Base-by-base conservation (phyloP, 106 monocot species). In the Vanilla planifolia region DNA sequence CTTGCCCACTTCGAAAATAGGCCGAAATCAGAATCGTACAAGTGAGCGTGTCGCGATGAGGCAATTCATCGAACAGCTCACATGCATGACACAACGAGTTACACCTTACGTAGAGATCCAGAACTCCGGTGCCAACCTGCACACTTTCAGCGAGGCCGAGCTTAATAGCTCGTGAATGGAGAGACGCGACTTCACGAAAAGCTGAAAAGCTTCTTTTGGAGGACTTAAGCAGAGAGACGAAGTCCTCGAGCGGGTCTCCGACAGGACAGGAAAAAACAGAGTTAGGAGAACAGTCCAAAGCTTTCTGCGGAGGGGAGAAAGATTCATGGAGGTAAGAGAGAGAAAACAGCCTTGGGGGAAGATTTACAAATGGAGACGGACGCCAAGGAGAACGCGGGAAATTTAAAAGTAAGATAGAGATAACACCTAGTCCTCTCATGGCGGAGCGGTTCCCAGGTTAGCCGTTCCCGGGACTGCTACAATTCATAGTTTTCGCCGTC, bases 1-100 rank as follows among this genome's bases (percentile, higher is more conserved):
- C 30, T 15, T 16, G 22, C 3, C 67, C 68, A 0, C 6, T 39
- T 0, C 79, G 44, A n/a, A 80, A 69, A 27, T 64, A 84, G 7
- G 70, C 78, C 4, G 88, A 70, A 16, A 92, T 69, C 10, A 83
- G 48, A 46, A 73, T 29, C 0, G 92, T 84, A 80, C 84, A 92
- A 8, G 53, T 63, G 30, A 67, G 56, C 11, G 46, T 55, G 46
- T 79, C 51, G 48, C 79, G 62, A 0, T 65, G 30, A 15, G 60
- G 24, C 6, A 76, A 71, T 81, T 88, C 84, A 23, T 66, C 84
- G 55, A 92, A 88, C 79, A 81, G 4, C 50, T 74, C 63, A 30
- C 50, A 68, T 1, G 84, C 92, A 22, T 62, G 26, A 40, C 42
- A 64, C 28, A 84, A 15, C 25, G 28, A 56, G 19, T 74, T 50